phyloP scores from a whole-genome alignment of 306 rosid genomes.

The Vachellia pachyceras region DNA sequence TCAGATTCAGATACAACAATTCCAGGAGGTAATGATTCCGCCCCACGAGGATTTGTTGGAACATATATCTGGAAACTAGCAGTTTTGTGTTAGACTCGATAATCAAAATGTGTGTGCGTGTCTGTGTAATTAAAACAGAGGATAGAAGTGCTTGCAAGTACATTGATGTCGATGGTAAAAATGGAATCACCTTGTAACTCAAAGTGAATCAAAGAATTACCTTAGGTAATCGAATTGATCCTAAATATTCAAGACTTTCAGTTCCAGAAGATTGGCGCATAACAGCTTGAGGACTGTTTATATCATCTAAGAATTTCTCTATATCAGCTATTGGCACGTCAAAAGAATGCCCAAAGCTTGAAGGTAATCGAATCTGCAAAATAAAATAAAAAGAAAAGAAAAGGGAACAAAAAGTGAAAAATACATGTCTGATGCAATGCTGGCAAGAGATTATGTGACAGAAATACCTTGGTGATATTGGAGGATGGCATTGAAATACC shows the following conservation, averaged over 20 bases:
- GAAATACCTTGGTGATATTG: conserved; percentile 69
- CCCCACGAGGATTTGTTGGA: conserved; percentile 92
- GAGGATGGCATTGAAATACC: conserved; percentile 75
- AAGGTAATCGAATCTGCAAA: conserved; percentile 83
- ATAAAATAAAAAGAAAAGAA: conserved; percentile 11
- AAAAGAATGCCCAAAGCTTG: conserved; percentile 70
- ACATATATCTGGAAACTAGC: conserved; percentile 61
- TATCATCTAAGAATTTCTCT: conserved; percentile 50
- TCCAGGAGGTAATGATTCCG: conserved; percentile 89
- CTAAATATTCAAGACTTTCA: conserved; percentile 56
- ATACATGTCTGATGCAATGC: conserved; percentile 25
- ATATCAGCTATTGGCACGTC: conserved; percentile 66
- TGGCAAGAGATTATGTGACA: conserved; percentile 11
- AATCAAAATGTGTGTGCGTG: background rate
- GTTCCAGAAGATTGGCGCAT: conserved; percentile 47
- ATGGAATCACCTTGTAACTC: conserved; percentile 55
- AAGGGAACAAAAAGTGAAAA: conserved; percentile 16
- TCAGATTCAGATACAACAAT: conserved; percentile 86
- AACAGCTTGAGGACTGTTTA: conserved; percentile 40
- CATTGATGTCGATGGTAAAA: conserved; percentile 35
- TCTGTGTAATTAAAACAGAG: background rate
- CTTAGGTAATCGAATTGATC: conserved; percentile 67
- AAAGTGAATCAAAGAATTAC: conserved; percentile 37
- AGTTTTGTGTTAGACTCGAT: background rate
- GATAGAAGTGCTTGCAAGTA: conserved; percentile 1